Percentiles rank a stretch among this genome's conserved stretches.
phyloP scores from a whole-genome alignment of 495 filamentous ascomycete species.

The Daldinia grandis region DNA sequence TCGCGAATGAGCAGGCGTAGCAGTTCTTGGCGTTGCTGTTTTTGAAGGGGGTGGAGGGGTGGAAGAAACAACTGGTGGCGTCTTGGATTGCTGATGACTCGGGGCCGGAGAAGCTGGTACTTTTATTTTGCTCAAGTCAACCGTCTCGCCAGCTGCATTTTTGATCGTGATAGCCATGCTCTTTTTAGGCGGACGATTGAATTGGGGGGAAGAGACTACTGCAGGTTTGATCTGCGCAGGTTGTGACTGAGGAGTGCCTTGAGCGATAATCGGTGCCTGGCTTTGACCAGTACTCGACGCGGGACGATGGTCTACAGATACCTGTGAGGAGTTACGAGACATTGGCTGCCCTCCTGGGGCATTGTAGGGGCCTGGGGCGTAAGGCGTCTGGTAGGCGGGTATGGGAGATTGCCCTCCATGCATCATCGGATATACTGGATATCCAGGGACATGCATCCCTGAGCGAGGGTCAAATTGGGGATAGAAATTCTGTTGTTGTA shows the following conservation, averaged over 20 bases:
- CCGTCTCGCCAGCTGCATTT: conserved; percentile 71
- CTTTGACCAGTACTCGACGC: conserved; percentile 77
- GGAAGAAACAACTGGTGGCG: conserved; percentile 60
- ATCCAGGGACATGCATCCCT: conserved; percentile 49
- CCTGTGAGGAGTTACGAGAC: conserved; percentile 84
- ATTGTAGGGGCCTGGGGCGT: conserved; percentile 60
- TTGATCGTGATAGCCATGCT: conserved; percentile 79
- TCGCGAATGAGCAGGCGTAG: conserved; percentile 56
- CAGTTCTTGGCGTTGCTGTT: conserved; percentile 50
- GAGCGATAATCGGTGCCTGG: conserved; percentile 56
- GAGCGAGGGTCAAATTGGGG: conserved; percentile 42
- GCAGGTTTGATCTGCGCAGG: conserved; percentile 67
- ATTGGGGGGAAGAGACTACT: conserved; percentile 66
- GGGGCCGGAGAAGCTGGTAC: conserved; percentile 57
- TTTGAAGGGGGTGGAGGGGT: conserved; percentile 63
- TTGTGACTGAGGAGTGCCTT: conserved; percentile 60
- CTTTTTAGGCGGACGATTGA: conserved; percentile 67
- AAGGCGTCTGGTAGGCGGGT: conserved; percentile 60
- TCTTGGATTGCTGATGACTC: conserved; percentile 59
- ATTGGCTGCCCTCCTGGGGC: conserved; percentile 69
- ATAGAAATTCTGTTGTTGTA: conserved; percentile 66
- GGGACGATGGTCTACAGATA: conserved; percentile 76
- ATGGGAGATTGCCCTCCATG: conserved; percentile 59
- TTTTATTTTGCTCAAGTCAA: conserved; percentile 55
- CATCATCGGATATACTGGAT: conserved; percentile 57